Evolutionary conservation across 2,329 filamentous ascomycete genomes (phyloP).

Genomic region (Fragosphaeria purpurea): DNA sequence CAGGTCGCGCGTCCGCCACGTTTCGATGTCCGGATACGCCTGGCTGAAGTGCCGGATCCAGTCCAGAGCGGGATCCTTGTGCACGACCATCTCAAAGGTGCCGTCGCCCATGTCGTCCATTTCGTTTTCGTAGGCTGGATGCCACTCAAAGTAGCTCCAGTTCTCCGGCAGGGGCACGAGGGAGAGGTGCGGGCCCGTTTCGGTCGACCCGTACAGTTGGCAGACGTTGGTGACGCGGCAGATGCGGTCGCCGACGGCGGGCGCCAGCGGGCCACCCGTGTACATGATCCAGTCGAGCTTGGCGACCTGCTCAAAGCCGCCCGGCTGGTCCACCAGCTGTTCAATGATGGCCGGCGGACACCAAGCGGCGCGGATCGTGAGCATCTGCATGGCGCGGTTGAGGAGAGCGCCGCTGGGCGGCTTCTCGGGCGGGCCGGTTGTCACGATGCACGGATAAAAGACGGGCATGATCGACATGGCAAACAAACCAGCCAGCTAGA

Average conservation of each 20-base stretch:
- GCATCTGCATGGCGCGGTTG: conserved; percentile 11
- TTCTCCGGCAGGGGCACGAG: conserved; percentile 13
- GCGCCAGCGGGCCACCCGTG: conserved; percentile 14
- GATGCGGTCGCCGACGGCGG: conserved; percentile 11
- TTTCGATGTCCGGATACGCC: conserved; percentile 10
- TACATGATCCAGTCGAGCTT: conserved; percentile 14
- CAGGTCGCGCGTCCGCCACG: conserved; percentile 30
- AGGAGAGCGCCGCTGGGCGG: conserved; percentile 9
- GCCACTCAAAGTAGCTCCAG: conserved; percentile 15
- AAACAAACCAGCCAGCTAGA: conserved; percentile 10
- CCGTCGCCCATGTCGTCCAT: conserved; percentile 13
- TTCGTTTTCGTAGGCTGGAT: conserved; percentile 12
- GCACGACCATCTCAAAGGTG: conserved; percentile 14
- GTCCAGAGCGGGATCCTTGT: conserved; percentile 9
- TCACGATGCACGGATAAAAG: conserved; percentile 10
- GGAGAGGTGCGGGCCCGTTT: conserved; percentile 12
- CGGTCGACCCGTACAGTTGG: conserved; percentile 15
- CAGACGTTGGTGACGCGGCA: conserved; percentile 15
- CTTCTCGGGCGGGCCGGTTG: conserved; percentile 7
- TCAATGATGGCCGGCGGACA: conserved; percentile 13
- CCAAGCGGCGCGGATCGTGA: conserved; percentile 11
- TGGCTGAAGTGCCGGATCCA: conserved; percentile 5
- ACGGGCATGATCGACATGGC: conserved; percentile 12
- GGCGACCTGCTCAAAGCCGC: conserved; percentile 11
- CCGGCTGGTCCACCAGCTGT: conserved; percentile 9